Percentiles rank a stretch among this genome's conserved stretches.
Conservation (phyloP, 1,139 yeast genomes). For the Hanseniaspora sp. region DNA sequence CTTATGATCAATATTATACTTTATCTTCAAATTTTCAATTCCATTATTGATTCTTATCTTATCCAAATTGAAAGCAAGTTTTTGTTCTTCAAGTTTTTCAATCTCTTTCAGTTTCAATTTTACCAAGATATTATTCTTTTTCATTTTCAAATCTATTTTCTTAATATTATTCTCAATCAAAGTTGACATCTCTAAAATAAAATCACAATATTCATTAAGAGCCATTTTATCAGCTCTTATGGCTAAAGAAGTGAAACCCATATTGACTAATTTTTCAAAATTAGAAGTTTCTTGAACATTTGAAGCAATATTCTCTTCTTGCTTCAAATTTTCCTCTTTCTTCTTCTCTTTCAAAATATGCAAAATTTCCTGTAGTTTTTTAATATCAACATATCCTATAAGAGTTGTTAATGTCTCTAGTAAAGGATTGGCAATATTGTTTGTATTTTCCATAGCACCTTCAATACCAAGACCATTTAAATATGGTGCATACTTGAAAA, state of each 20-base stretch:
- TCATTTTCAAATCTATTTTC: slow-evolving; percentile 66
- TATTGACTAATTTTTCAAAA: slow-evolving; percentile 41
- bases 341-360: not conserved
- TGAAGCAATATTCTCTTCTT: slow-evolving; percentile 18
- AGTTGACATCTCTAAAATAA: slow-evolving; percentile 47
- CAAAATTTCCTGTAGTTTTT: slow-evolving; percentile 12
- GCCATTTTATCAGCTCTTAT: slow-evolving; percentile 78
- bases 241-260: slow-evolving; percentile 59
- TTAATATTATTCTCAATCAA: slow-evolving; percentile 62
- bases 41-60: slow-evolving; percentile 41
- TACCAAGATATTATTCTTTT: slow-evolving; percentile 62
- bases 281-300: slow-evolving; percentile 16
- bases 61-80: slow-evolving; percentile 46
- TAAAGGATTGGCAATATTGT: slow-evolving; percentile 83
- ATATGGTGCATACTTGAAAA: slow-evolving; percentile 73
- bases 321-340: slow-evolving; percentile 16
- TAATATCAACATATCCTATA: slow-evolving; percentile 62
- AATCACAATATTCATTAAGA: slow-evolving; percentile 68
- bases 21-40: slow-evolving; percentile 61
- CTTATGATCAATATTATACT: slow-evolving; percentile 66
- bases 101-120: slow-evolving; percentile 64
- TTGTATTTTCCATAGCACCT: slow-evolving; percentile 21
- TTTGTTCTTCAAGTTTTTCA: slow-evolving; percentile 68
- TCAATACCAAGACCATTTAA: slow-evolving; percentile 33
- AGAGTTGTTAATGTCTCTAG: slow-evolving; percentile 80